Percentiles rank a stretch among this genome's conserved stretches.
phyloP scores from a whole-genome alignment of 2,329 filamentous ascomycete genomes.

The Aureobasidium namibiae region DNA sequence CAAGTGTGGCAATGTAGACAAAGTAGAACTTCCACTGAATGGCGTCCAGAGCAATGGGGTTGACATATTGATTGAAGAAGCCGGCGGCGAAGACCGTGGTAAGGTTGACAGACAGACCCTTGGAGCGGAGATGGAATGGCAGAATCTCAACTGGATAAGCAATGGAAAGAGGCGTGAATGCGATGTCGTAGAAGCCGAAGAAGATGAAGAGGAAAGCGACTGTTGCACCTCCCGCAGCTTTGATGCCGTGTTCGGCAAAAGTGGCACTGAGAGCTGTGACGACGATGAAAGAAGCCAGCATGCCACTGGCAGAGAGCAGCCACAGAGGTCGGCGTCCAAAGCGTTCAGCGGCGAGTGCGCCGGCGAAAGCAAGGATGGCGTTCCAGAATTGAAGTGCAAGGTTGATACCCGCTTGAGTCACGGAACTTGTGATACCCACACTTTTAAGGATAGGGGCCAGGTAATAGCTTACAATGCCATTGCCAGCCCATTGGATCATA shows the following conservation, averaged over 20 bases:
- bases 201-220: constrained; percentile 38
- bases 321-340: constrained; percentile 37
- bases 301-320: constrained; percentile 33
- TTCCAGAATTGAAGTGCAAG: constrained; percentile 33
- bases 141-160: constrained; percentile 30
- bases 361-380: constrained; percentile 28
- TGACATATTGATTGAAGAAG: constrained; percentile 24
- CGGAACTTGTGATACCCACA: constrained; percentile 30
- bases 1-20: constrained; percentile 31
- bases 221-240: constrained; percentile 29
- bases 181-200: constrained; percentile 34
- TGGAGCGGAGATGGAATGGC: constrained; percentile 23
- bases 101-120: constrained; percentile 20
- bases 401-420: constrained; percentile 32
- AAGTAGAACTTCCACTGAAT: constrained; percentile 39
- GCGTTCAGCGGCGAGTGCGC: constrained; percentile 34
- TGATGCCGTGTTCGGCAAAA: constrained; percentile 26
- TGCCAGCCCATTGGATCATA: constrained; percentile 33
- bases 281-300: constrained; percentile 37
- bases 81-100: constrained; percentile 17
- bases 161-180: constrained; percentile 27
- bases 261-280: constrained; percentile 34
- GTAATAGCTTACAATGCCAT: constrained; percentile 27
- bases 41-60: constrained; percentile 32
- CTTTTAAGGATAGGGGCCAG: constrained; percentile 21